A percentile compares a stretch with the other conserved stretches of the same genome.
Evolutionary conservation across 306 rosid genomes (phyloP).

Genomic region (Vigna mungo): DNA sequence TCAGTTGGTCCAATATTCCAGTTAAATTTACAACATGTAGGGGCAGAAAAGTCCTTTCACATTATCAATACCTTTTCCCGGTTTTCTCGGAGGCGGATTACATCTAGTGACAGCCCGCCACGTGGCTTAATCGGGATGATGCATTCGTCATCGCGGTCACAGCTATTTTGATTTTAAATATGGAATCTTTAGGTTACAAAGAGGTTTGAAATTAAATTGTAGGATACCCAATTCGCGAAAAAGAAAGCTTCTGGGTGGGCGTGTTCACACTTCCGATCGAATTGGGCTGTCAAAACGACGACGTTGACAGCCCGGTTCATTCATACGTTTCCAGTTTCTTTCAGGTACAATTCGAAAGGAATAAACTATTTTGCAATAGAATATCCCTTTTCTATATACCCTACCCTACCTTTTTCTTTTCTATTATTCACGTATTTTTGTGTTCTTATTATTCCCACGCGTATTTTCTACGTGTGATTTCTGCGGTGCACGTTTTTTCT

Average conservation of each 20-base stretch:
- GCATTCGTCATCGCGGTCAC: background rate
- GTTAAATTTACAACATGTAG: background rate
- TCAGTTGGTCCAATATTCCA: background rate
- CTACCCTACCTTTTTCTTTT: background rate
- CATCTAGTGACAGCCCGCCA: background rate
- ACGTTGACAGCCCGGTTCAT: slow-evolving; percentile 67
- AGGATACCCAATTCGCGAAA: background rate
- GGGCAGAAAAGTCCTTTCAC: slow-evolving; percentile 28
- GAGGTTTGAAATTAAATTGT: background rate
- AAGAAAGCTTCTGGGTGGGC: background rate
- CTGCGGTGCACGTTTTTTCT: background rate
- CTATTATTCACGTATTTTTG: background rate
- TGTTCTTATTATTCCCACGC: slow-evolving; percentile 26
- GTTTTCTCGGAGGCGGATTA: background rate
- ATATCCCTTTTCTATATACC: slow-evolving; percentile 49
- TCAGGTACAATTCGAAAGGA: slow-evolving; percentile 47
- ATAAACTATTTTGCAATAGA: slow-evolving; percentile 47
- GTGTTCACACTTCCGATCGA: slow-evolving; percentile 9
- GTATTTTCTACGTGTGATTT: slow-evolving; percentile 45
- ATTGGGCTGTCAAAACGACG: slow-evolving; percentile 70
- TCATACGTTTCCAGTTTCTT: slow-evolving; percentile 6
- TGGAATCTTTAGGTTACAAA: background rate
- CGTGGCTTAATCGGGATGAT: slow-evolving; percentile 31
- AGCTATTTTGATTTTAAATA: background rate
- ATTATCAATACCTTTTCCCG: background rate